Evolutionary conservation across 495 filamentous ascomycete genomes (phyloP).

Genomic region (Aspergillus bridgeri): DNA sequence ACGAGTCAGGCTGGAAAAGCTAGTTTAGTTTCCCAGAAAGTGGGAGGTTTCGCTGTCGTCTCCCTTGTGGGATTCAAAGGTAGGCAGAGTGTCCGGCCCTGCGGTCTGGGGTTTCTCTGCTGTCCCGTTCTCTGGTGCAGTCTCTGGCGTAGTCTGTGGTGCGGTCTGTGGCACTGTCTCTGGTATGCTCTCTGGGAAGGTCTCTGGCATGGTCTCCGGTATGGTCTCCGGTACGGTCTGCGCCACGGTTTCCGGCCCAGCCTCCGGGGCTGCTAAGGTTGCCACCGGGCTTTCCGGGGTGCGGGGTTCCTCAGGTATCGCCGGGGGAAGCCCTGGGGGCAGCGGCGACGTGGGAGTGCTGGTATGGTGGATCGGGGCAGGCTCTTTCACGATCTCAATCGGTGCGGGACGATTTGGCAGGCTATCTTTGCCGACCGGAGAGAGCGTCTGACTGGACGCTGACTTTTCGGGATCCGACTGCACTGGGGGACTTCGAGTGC

Average conservation of each 20-base stretch:
- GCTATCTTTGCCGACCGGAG: slow-evolving; percentile 20
- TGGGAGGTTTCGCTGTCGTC: slow-evolving; percentile 6
- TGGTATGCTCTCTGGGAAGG: no score
- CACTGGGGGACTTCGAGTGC: slow-evolving; percentile 52
- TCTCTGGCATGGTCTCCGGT: no score
- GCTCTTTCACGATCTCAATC: slow-evolving; percentile 25
- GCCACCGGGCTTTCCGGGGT: slow-evolving; percentile 29
- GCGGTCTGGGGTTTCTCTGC: slow-evolving; percentile 11
- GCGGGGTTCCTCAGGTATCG: slow-evolving; percentile 42
- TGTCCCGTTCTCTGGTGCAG: not conserved
- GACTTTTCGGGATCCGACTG: slow-evolving; percentile 31
- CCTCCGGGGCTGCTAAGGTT: not conserved
- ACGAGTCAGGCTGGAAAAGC: not conserved
- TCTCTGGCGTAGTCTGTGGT: no score
- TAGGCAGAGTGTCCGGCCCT: slow-evolving; percentile 1
- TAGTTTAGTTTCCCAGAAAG: slow-evolving; percentile 8
- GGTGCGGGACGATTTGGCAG: slow-evolving; percentile 22
- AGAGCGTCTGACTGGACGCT: slow-evolving; percentile 23
- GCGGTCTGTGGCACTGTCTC: no score
- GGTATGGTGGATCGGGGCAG: slow-evolving; percentile 19
- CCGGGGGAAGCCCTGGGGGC: slow-evolving; percentile 33
- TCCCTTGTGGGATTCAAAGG: slow-evolving; percentile 9
- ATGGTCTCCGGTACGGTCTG: no score
- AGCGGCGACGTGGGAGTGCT: slow-evolving; percentile 35
- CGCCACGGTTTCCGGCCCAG: no score